Evolutionary conservation across 225 moss, liverwort and hornwort species (phyloP).

Genomic region (Ulota crispa): DNA sequence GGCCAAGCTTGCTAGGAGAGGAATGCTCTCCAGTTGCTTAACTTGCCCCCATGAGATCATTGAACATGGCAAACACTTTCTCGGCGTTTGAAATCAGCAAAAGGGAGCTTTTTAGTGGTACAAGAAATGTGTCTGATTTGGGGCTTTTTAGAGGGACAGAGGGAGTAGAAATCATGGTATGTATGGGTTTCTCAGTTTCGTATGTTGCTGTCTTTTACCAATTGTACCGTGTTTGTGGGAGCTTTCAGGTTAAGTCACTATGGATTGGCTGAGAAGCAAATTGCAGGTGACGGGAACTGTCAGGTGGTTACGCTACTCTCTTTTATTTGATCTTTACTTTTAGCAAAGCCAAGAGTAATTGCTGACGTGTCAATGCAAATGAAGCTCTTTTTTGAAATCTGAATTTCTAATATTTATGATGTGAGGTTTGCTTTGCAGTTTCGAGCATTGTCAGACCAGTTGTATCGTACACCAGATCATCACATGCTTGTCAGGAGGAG

Average conservation of each 20-base stretch:
- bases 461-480: slow-evolving; percentile 44
- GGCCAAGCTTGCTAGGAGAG: too few species aligned
- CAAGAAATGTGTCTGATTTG: too few species aligned
- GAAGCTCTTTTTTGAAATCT: too few species aligned
- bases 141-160: too few species aligned
- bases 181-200: too few species aligned
- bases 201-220: background rate
- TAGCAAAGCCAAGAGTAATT: background rate
- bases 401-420: background rate
- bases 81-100: too few species aligned
- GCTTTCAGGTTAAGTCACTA: slow-evolving; percentile 61
- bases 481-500: slow-evolving; percentile 51
- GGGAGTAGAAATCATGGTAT: too few species aligned
- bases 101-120: too few species aligned
- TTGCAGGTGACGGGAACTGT: slow-evolving; percentile 95
- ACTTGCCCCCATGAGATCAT: too few species aligned
- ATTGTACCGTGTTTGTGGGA: background rate
- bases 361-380: background rate
- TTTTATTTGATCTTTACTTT: background rate
- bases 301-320: slow-evolving; percentile 54
- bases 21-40: too few species aligned
- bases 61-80: too few species aligned
- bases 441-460: slow-evolving; percentile 63
- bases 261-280: slow-evolving; percentile 75
- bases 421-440: slow-evolving; percentile 42